Evolutionary conservation across 2,329 filamentous ascomycete genomes (phyloP).

Genomic region (Periglandula ipomoeae): DNA sequence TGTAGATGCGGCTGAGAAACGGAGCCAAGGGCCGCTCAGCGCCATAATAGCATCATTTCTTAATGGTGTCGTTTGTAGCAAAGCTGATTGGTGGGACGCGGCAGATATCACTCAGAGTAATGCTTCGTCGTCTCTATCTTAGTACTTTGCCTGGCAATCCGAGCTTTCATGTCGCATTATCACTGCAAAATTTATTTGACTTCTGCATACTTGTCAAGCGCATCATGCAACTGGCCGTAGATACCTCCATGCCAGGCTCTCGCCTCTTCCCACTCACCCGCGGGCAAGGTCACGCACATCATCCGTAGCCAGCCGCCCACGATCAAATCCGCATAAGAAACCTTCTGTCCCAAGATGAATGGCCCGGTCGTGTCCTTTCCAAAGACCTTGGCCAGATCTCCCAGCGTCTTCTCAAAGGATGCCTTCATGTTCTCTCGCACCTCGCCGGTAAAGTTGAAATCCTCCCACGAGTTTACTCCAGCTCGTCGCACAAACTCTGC

Average conservation of each 20-base stretch:
- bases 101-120: not conserved
- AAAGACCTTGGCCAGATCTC: conserved; percentile 33
- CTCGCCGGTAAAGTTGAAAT: conserved; percentile 29
- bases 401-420: conserved; percentile 32
- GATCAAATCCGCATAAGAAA: conserved; percentile 46
- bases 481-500: conserved; percentile 40
- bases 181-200: not conserved
- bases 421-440: conserved; percentile 26
- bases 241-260: conserved; percentile 39
- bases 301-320: conserved; percentile 48
- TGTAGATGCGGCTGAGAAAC: too few species aligned
- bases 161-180: not conserved
- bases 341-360: conserved; percentile 35
- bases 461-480: conserved; percentile 34
- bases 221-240: conserved; percentile 41
- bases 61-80: not conserved
- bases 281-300: conserved; percentile 28
- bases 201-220: conserved; percentile 27
- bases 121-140: not conserved
- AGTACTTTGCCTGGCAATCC: too few species aligned
- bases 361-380: conserved; percentile 29
- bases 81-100: not conserved
- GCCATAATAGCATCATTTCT: too few species aligned
- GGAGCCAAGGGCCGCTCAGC: too few species aligned
- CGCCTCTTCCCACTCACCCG: conserved; percentile 37